Evolutionary conservation across 768 basidiomycete species (phyloP), one percentile per base, ranked within the genome.

Genomic region (Botryobasidium botryosum): DNA sequence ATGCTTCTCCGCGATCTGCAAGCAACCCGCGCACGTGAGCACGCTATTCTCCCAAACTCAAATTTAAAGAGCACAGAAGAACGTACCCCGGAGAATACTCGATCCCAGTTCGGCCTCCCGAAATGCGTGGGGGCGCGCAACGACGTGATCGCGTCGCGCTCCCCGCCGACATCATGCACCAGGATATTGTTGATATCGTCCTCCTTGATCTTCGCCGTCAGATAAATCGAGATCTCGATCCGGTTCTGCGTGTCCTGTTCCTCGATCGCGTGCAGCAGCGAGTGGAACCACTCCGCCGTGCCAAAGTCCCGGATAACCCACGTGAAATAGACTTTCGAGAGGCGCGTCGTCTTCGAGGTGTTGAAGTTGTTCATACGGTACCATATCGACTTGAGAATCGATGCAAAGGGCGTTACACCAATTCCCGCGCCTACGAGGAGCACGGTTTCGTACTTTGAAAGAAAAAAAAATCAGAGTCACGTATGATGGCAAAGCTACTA

Each of bases 301-400:
- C 80, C 83, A 55, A 86, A 88, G 60, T 91, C 87, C 53, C 85
- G 80, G 58, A 92, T 92, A 55, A 91, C 86, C 88, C 87, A 91
- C 13, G 83, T 84, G 59, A 91, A 87, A 68, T 87, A 87, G 39
- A 85, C 82, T 64, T 96, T 94, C 40, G 80, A 82, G 32, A 94
- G 71, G 39, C 84, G 72, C 1, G 88, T 91, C 12, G 75, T 73
- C 59, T 76, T 78, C 20, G 71, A 72, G 50, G 52, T 48, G 55
- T 79, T 73, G 55, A 87, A 70, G 62, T 79, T 79, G 64, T 90
- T 92, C 81, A 91, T 81, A 46, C 87, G 80, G 64, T 94, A 96
- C 88, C 88, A 91, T 55, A 91, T 51, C 31, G 47, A 42, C 59
- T 85, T 68, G 57, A 91, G 79, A 40, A 67, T 62, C 6, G 83